Conservation (phyloP, 495 filamentous ascomycete genomes). For the Tuber magnatum region DNA sequence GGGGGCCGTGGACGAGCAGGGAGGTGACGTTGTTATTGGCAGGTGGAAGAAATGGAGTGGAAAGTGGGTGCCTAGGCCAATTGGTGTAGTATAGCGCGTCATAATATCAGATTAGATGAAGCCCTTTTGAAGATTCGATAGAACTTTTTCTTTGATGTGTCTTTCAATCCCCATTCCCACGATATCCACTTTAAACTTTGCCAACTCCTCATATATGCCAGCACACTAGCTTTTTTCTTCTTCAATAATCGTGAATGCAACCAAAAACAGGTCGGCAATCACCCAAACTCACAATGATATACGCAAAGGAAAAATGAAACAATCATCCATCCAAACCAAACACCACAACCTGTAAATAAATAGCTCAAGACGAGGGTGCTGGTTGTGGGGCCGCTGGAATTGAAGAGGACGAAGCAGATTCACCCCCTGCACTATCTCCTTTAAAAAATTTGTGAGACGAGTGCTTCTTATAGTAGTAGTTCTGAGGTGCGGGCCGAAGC, state of each 20-base stretch:
- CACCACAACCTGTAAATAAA: neutral
- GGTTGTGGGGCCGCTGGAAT: neutral
- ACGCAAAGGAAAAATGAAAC: neutral
- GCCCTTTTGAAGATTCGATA: neutral
- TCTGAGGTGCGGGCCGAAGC: constrained; percentile 58
- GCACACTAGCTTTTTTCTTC: neutral
- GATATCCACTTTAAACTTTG: constrained; percentile 3
- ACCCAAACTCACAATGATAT: neutral
- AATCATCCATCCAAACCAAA: neutral
- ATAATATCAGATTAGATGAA: neutral
- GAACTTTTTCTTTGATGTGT: neutral
- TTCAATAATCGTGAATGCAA: neutral
- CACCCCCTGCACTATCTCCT: constrained; percentile 27
- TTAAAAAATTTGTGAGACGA: constrained; percentile 53
- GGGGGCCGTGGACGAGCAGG: neutral
- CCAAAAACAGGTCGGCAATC: neutral
- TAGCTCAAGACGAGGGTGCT: neutral
- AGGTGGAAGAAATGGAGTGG: constrained; percentile 52
- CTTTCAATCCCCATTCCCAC: neutral
- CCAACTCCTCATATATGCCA: neutral
- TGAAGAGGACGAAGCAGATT: neutral
- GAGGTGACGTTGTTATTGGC: constrained; percentile 14
- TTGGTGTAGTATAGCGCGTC: constrained; percentile 49
- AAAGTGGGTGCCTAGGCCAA: constrained; percentile 56
- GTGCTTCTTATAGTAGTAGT: constrained; percentile 57